Base-by-base conservation (phyloP, 1,284 basidiomycete genomes). In the Retiboletus flavoniger region DNA sequence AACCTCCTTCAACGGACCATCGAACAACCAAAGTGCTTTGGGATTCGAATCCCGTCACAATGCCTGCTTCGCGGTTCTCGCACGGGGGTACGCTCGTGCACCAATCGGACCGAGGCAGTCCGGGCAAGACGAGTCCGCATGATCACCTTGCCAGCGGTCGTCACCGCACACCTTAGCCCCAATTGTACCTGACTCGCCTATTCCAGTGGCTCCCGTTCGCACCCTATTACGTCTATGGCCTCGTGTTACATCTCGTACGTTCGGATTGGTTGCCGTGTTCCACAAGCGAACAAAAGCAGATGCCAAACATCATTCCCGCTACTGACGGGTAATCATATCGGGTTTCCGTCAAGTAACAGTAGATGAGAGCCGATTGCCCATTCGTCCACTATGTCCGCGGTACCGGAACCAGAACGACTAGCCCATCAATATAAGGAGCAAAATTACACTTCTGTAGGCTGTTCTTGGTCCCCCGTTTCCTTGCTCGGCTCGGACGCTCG, bases 381-480 rank as follows among this genome's bases (percentile, higher is more conserved):
- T 32, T 19, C 34, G 42, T 47, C 59, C 19, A 39, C 51, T 51
- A 48, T 52, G 36, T 53, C 54, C 56, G 47, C 40, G 31, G 26
- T 43, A 32, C 47, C 44, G 47, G 46, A 56, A 50, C 47, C 29
- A 44, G 41, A 35, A 45, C 29, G 21, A 10, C 50, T 34, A 19
- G n/a, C 24, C 35, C 16, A 32, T 51, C 36, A 38, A 55, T 72
- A 64, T 60, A 68, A 70, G 40, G 35, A 31, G 36, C 38, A 26
- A 44, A 52, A 4, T 14, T n/a, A 32, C 28, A n/a, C 32, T 21
- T 36, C 49, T 50, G 43, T 44, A 26, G 34, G 36, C 42, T 43
- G 21, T 45, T 57, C 53, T 54, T 41, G 32, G 16, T 7, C 28
- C 51, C 55, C 54, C 57, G 26, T 24, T 50, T 50, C 31, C 41